phyloP scores from a whole-genome alignment of 805 yeast species.

The Lipomyces mesembrius region DNA sequence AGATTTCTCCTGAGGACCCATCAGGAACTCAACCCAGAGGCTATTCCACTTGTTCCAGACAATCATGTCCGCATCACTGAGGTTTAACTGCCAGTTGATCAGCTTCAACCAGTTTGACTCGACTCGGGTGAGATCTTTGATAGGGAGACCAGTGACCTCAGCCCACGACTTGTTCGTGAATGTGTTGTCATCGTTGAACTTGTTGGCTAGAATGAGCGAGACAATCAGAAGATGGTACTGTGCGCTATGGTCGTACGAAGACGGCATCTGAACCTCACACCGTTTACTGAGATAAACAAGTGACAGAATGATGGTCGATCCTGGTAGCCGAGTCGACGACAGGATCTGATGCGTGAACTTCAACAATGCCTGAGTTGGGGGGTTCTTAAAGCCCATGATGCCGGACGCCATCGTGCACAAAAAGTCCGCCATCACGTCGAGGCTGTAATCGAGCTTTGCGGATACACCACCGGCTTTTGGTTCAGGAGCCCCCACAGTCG shows the following conservation, averaged over 20 bases:
- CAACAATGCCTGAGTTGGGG: constrained; percentile 58
- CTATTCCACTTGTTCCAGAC: constrained; percentile 47
- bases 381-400: constrained; percentile 45
- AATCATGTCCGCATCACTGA: constrained; percentile 44
- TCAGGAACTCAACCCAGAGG: constrained; percentile 20
- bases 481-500: constrained; percentile 9
- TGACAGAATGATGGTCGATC: constrained; percentile 77
- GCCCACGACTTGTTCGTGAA: constrained; percentile 95
- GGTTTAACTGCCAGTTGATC: constrained; percentile 63
- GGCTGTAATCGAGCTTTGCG: constrained; percentile 76
- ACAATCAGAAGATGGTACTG: constrained; percentile 62
- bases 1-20: constrained; percentile 4
- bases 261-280: constrained; percentile 43
- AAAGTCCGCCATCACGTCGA: constrained; percentile 78
- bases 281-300: constrained; percentile 77
- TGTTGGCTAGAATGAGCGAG: constrained; percentile 82
- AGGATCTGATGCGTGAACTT: constrained; percentile 68
- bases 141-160: constrained; percentile 84
- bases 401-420: constrained; percentile 74
- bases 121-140: constrained; percentile 61
- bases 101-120: constrained; percentile 73
- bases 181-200: constrained; percentile 94
- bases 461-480: constrained; percentile 70
- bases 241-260: constrained; percentile 40
- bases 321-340: constrained; percentile 85